Percentiles rank a stretch among this genome's conserved stretches.
Evolutionary conservation across 345 rosid species (phyloP).

Genomic region (Erodium maritimum): DNA sequence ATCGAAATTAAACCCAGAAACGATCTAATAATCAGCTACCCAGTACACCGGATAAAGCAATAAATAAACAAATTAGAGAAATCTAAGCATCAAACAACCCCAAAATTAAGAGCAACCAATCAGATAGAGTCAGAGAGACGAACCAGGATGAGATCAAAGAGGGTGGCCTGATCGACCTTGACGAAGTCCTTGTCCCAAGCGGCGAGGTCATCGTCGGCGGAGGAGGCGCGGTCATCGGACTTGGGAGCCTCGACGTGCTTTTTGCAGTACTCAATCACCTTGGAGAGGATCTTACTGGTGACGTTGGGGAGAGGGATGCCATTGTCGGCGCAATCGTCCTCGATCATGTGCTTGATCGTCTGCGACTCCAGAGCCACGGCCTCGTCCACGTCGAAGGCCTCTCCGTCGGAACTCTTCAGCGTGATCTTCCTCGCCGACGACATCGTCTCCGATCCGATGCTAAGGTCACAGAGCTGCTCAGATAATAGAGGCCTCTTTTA

Average conservation of each 20-base stretch:
- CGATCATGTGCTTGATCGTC: slow-evolving; percentile 65
- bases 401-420: slow-evolving; percentile 50
- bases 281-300: slow-evolving; percentile 46
- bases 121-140: neutral
- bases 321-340: slow-evolving; percentile 40
- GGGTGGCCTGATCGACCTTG: slow-evolving; percentile 47
- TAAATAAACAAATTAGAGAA: neutral
- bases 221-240: slow-evolving; percentile 18
- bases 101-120: neutral
- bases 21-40: neutral
- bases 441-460: slow-evolving; percentile 1
- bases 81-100: neutral
- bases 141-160: slow-evolving; percentile 60
- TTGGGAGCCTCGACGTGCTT: slow-evolving; percentile 43
- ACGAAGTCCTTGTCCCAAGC: slow-evolving; percentile 48
- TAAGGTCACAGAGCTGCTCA: too few species aligned
- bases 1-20: neutral
- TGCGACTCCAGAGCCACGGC: slow-evolving; percentile 47
- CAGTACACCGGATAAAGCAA: neutral
- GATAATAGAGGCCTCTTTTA: too few species aligned
- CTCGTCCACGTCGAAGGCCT: slow-evolving; percentile 51
- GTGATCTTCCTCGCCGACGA: slow-evolving; percentile 25
- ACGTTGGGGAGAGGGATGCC: slow-evolving; percentile 69
- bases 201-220: slow-evolving; percentile 28
- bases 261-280: slow-evolving; percentile 68